Base-by-base conservation (phyloP, 331 rosid genomes). In the Acacia concinna region DNA sequence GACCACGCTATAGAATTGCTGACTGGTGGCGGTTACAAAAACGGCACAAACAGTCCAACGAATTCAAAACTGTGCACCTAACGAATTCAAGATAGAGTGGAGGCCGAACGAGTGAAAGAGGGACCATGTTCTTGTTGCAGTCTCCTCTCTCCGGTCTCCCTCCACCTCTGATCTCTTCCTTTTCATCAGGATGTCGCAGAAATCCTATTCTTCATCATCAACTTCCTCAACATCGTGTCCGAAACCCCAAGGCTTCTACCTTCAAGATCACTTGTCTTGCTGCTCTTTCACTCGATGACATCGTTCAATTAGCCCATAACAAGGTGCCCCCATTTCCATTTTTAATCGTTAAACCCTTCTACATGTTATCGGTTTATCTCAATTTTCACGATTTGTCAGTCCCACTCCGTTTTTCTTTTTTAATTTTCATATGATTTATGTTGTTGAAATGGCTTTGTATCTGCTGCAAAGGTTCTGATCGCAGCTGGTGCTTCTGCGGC, bases 401-500 rank as follows among this genome's bases (percentile, higher is more conserved):
- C 40, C 41, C 25, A 31, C 5, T 31, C 1, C 4, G 18, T 34
- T 64, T 20, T 34, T 20, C 14, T 43, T 15, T 3, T 1, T 40
- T 1, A 8, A 5, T 40, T 37, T 5, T 13, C 5, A 11, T 23
- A n/a, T 41, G n/a, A 23, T 68, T 23, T 41, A 0, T 37, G 72
- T 38, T 38, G 5, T 49, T 81, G 57, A 69, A 69, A 69, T 27
- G 14, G 10, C 17, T 41, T 23, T 43, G 21, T 44, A 8, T 23
- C 14, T 46, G 49, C 67, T 35, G 4, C 11, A 4, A 74, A 95
- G 98, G 97, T 93, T 79, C 85, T 93, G 88, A 78, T 89, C 78
- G 96, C 97, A 18, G 99, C 98, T 51, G 89, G 80, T 43, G 83
- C 83, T 74, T 92, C 97, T 59, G 86, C 80, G 66, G 85, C 85